phyloP scores from a whole-genome alignment of 1,284 basidiomycete genomes.

The Moesziomyces globuligerus region DNA sequence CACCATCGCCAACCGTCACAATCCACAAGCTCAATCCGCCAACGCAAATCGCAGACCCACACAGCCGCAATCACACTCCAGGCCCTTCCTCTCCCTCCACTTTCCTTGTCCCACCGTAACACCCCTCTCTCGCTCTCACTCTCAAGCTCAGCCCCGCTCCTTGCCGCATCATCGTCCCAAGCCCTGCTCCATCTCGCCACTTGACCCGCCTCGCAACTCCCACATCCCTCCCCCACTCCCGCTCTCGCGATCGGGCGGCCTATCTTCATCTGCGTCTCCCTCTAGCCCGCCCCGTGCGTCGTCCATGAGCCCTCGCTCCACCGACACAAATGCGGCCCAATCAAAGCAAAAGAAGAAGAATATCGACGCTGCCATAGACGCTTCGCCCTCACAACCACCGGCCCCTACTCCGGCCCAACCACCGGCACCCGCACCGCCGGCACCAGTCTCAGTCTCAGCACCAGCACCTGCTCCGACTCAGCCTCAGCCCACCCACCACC shows the following conservation, averaged over 20 bases:
- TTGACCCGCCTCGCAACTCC: too few species aligned
- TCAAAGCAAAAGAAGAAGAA: slow-evolving; percentile 41
- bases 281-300: slow-evolving; percentile 6
- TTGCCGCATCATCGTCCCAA: background rate
- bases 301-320: slow-evolving; percentile 37
- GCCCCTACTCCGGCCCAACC: background rate
- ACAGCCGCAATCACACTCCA: background rate
- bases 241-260: too few species aligned
- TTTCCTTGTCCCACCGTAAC: background rate
- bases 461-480: slow-evolving; percentile 1
- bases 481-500: background rate
- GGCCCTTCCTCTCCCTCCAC: too few species aligned
- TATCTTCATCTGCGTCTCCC: background rate
- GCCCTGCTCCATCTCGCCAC: background rate
- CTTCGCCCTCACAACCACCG: slow-evolving; percentile 1
- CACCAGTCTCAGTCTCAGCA: background rate
- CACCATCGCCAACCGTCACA: too few species aligned
- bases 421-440: background rate
- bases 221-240: too few species aligned
- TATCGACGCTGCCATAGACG: slow-evolving; percentile 1
- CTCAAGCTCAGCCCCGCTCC: background rate
- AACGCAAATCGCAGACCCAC: background rate
- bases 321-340: slow-evolving; percentile 21
- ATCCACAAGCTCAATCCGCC: background rate
- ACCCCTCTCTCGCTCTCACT: background rate